A percentile compares a stretch with the other conserved stretches of the same genome.
phyloP scores from a whole-genome alignment of 169 alveolate species.

The Theileria annulata region DNA sequence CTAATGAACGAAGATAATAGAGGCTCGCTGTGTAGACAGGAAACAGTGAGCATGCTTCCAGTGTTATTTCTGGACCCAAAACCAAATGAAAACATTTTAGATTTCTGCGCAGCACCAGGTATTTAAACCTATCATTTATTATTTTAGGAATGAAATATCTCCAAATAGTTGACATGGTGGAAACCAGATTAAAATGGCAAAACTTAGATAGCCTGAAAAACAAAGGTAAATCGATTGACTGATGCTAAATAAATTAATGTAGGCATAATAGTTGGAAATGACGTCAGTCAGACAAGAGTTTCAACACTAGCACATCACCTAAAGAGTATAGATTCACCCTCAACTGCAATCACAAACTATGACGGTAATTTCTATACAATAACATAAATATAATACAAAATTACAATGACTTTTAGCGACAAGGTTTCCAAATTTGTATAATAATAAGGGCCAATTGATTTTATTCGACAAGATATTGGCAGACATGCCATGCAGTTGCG shows the following conservation, averaged over 20 bases:
- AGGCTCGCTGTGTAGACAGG: constrained; percentile 93
- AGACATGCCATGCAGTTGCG: constrained; percentile 97
- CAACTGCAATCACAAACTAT: constrained; percentile 50
- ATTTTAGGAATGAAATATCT: constrained; percentile 63
- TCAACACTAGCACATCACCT: constrained; percentile 56
- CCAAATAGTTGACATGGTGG: constrained; percentile 54
- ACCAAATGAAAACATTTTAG: constrained; percentile 87
- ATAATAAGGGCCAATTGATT: constrained; percentile 28
- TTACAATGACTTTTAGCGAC: constrained; percentile 24
- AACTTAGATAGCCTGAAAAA: constrained; percentile 30
- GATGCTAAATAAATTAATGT: not conserved
- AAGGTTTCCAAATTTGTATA: constrained; percentile 46
- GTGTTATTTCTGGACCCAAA: constrained; percentile 86
- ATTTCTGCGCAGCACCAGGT: constrained; percentile 98
- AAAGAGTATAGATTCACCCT: constrained; percentile 39
- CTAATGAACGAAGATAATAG: constrained; percentile 85
- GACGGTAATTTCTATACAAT: constrained; percentile 26
- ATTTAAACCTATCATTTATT: constrained; percentile 81
- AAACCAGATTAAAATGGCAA: constrained; percentile 22
- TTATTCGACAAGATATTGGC: constrained; percentile 74
- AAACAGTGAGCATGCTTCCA: constrained; percentile 96
- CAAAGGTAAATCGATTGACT: constrained; percentile 22
- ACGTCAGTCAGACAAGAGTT: constrained; percentile 54
- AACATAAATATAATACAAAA: not conserved
- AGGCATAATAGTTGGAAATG: constrained; percentile 68